Percentiles rank a stretch among this genome's conserved stretches.
Conservation (phyloP, 2,329 filamentous ascomycete genomes). For the Escovopsis sp. region DNA sequence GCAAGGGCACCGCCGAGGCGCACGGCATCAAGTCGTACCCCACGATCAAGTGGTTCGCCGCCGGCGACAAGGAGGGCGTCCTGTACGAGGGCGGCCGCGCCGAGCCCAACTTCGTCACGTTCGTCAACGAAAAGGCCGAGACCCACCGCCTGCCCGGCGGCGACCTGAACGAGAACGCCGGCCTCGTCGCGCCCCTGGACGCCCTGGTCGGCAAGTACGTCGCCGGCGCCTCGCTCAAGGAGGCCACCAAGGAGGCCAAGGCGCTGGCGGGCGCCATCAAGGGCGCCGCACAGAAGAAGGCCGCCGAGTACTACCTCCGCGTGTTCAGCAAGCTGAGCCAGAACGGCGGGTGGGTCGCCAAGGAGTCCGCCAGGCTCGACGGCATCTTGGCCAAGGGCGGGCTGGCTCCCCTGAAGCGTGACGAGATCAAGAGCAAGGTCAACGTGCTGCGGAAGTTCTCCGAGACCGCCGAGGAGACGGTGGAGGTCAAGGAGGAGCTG, state of each 20-base stretch:
- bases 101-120: slow-evolving; percentile 63
- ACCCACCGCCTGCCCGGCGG: slow-evolving; percentile 76
- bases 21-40: slow-evolving; percentile 79
- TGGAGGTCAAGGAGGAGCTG: slow-evolving; percentile 38
- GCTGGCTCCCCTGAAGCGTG: slow-evolving; percentile 69
- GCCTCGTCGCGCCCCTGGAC: slow-evolving; percentile 70
- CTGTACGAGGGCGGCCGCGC: slow-evolving; percentile 62
- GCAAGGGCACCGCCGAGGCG: slow-evolving; percentile 61
- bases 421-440: slow-evolving; percentile 72
- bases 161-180: slow-evolving; percentile 61
- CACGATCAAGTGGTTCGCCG: slow-evolving; percentile 95
- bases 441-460: slow-evolving; percentile 78
- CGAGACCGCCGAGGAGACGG: slow-evolving; percentile 40
- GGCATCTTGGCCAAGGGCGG: slow-evolving; percentile 76
- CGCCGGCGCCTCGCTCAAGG: slow-evolving; percentile 44
- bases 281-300: slow-evolving; percentile 52
- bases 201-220: slow-evolving; percentile 59
- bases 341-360: slow-evolving; percentile 65
- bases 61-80: slow-evolving; percentile 58
- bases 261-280: slow-evolving; percentile 53
- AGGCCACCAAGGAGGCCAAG: slow-evolving; percentile 56
- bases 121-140: slow-evolving; percentile 77
- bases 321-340: slow-evolving; percentile 73
- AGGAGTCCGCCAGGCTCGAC: slow-evolving; percentile 71
- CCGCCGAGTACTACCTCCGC: slow-evolving; percentile 86